These are phyloP conservation scores for Saccharomycopsis sp. DNA, from an alignment of 805 yeast genomes.

Conservation along the genomic window DNA sequence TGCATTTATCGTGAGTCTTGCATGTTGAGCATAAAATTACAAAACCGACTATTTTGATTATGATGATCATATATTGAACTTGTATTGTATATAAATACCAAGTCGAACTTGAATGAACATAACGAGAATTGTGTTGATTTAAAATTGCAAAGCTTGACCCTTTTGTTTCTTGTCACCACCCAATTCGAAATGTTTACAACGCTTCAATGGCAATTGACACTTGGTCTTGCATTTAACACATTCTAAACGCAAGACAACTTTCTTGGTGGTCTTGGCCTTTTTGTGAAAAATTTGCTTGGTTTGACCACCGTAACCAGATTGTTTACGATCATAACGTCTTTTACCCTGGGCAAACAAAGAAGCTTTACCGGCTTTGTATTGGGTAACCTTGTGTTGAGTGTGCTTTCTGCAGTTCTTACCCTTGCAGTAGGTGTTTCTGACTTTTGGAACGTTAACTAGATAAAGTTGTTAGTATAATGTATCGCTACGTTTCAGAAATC, in stretches of 20 bases:
- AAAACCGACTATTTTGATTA: no score
- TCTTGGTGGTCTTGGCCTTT: slow-evolving; percentile 99
- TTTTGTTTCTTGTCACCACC: slow-evolving; percentile 99
- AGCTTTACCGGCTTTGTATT: slow-evolving; percentile 99
- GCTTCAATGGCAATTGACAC: slow-evolving; percentile 95
- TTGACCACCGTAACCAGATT: slow-evolving; percentile 99
- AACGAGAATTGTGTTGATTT: slow-evolving; percentile 28
- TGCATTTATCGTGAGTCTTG: no score
- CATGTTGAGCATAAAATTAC: no score
- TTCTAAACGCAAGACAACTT: slow-evolving; percentile 98
- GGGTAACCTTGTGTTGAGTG: slow-evolving; percentile 99
- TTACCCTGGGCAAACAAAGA: slow-evolving; percentile 99
- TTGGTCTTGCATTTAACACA: slow-evolving; percentile 98
- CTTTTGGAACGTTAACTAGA: slow-evolving; percentile 99
- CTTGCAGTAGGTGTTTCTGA: slow-evolving; percentile 99
- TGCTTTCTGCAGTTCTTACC: slow-evolving; percentile 99
- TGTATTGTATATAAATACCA: no score
- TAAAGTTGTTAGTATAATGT: slow-evolving; percentile 27
- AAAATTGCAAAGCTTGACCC: slow-evolving; percentile 99
- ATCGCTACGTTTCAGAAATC: no score
- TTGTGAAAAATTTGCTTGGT: slow-evolving; percentile 99
- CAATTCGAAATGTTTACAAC: slow-evolving; percentile 99
- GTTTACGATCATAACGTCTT: slow-evolving; percentile 99
- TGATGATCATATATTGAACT: no score
- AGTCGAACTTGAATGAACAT: no score